These are phyloP conservation scores for Capsella rubella DNA, from an alignment of 441 rosid genomes.

Conservation along the genomic window DNA sequence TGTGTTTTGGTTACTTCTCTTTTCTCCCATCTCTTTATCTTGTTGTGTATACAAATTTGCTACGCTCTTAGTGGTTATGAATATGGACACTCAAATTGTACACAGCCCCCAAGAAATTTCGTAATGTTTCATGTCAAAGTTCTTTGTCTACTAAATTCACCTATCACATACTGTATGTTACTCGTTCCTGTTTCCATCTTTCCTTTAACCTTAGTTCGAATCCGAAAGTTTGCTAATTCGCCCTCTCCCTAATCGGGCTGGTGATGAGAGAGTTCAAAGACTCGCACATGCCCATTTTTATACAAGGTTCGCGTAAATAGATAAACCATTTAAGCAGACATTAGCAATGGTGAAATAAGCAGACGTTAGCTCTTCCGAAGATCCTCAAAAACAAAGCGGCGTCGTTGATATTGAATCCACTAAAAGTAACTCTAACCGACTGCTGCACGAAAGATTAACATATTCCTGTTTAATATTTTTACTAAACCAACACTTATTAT, in stretches of 20 bases:
- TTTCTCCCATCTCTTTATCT: background rate
- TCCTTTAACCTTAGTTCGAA: background rate
- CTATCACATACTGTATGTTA: background rate
- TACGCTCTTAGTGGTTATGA: conserved; percentile 21
- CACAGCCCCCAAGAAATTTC: conserved; percentile 12
- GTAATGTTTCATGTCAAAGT: conserved; percentile 5
- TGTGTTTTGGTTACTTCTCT: conserved; percentile 21
- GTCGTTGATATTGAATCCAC: no score
- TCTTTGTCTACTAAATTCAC: background rate
- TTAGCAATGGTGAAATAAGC: no score
- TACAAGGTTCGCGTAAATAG: background rate
- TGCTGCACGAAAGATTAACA: no score
- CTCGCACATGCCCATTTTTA: background rate
- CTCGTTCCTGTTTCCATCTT: background rate
- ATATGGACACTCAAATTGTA: conserved; percentile 20
- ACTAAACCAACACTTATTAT: no score
- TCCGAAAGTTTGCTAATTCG: background rate
- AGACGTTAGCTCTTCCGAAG: no score
- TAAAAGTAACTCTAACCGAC: no score
- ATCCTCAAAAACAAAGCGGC: no score
- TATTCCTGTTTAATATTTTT: no score
- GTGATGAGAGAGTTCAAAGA: background rate
- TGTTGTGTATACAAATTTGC: conserved; percentile 34
- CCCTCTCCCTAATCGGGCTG: background rate
- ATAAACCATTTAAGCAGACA: background rate